Evolutionary conservation across 1,284 basidiomycete genomes (phyloP).

Genomic region (Trametes sp.): DNA sequence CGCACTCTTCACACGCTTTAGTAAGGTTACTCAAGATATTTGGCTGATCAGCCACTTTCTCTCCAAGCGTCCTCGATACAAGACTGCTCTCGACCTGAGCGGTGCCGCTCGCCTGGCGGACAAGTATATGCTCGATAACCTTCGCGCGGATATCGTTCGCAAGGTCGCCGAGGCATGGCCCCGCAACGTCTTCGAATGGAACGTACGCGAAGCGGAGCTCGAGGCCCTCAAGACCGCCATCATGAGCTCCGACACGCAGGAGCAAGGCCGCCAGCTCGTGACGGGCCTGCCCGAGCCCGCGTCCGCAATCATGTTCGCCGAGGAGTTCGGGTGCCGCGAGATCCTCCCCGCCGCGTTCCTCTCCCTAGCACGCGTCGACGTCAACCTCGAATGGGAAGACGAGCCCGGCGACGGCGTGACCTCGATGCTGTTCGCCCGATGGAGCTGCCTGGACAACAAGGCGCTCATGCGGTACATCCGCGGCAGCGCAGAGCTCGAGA

Average conservation of each 20-base stretch:
- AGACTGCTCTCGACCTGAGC: constrained; percentile 43
- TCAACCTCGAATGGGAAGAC: constrained; percentile 11
- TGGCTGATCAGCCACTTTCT: neutral
- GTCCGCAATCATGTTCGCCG: constrained; percentile 70
- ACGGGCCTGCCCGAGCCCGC: constrained; percentile 33
- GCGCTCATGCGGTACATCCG: no score
- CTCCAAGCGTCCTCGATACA: neutral
- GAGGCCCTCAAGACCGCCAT: neutral
- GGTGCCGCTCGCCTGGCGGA: constrained; percentile 58
- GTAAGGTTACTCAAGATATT: no score
- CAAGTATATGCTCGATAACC: constrained; percentile 68
- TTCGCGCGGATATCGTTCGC: constrained; percentile 59
- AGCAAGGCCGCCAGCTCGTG: neutral
- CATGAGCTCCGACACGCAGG: neutral
- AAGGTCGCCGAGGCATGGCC: constrained; percentile 54
- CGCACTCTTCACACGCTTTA: no score
- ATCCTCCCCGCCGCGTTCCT: constrained; percentile 70
- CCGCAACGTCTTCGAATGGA: neutral
- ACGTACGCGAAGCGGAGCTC: neutral
- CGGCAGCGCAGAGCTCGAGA: no score
- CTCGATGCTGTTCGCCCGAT: no score
- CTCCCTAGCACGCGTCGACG: constrained; percentile 48
- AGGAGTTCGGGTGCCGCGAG: constrained; percentile 58
- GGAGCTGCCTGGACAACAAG: no score
- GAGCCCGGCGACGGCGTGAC: neutral